Evolutionary conservation across 805 yeast species (phyloP).

Genomic region (Kuraishia capsulata): DNA sequence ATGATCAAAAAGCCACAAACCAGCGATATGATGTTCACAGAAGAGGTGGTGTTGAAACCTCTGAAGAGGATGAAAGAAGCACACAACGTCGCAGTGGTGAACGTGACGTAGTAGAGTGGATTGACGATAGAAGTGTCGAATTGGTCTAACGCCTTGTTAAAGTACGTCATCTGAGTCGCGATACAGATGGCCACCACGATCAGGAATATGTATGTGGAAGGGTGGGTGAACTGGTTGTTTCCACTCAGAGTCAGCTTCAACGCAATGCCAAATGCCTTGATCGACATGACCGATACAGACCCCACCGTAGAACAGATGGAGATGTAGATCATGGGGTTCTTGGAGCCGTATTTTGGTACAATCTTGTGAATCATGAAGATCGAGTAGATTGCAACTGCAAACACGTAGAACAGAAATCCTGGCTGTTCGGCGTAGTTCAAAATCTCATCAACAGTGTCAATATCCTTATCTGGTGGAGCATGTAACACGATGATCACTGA

Average conservation of each 20-base stretch:
- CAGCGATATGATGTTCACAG: slow-evolving; percentile 72
- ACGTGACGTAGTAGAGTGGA: slow-evolving; percentile 84
- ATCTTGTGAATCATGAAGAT: slow-evolving; percentile 73
- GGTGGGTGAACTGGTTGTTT: slow-evolving; percentile 78
- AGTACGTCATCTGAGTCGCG: slow-evolving; percentile 85
- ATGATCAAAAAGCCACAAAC: slow-evolving; percentile 81
- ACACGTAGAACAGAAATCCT: slow-evolving; percentile 59
- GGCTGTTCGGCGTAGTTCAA: slow-evolving; percentile 73
- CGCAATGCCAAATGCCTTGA: slow-evolving; percentile 91
- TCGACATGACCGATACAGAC: slow-evolving; percentile 82
- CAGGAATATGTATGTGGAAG: slow-evolving; percentile 76
- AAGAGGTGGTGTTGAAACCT: slow-evolving; percentile 79
- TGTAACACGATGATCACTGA: slow-evolving; percentile 82
- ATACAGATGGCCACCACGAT: slow-evolving; percentile 74
- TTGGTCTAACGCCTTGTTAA: slow-evolving; percentile 88
- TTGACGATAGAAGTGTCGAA: slow-evolving; percentile 89
- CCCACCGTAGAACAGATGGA: slow-evolving; percentile 89
- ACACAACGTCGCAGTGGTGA: slow-evolving; percentile 77
- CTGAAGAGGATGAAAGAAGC: slow-evolving; percentile 82
- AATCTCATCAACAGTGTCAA: slow-evolving; percentile 82
- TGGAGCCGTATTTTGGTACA: slow-evolving; percentile 72
- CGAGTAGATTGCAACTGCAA: slow-evolving; percentile 57
- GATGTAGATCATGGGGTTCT: slow-evolving; percentile 82
- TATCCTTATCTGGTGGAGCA: slow-evolving; percentile 92
- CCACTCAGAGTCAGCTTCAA: slow-evolving; percentile 77